A percentile compares a stretch with the other conserved stretches of the same genome.
Conservation (phyloP, 768 basidiomycete species). For the Rhizopogon sp. region DNA sequence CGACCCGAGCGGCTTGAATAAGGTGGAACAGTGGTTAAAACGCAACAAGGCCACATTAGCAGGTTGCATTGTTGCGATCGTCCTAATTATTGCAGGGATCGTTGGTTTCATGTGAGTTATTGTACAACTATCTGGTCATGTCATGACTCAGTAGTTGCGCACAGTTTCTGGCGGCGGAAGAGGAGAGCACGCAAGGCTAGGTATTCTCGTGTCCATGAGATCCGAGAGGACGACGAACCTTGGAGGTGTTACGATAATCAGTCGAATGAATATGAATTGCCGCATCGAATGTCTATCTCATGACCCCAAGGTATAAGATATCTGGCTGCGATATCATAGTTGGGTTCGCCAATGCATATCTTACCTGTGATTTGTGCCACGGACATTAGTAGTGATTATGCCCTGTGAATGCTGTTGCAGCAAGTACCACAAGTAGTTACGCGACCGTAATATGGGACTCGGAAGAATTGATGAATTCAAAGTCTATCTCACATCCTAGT, state of each 20-base stretch:
- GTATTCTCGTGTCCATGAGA: constrained; percentile 20
- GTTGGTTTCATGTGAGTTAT: constrained; percentile 30
- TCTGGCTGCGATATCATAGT: neutral
- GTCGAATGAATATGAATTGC: neutral
- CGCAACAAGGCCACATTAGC: constrained; percentile 43
- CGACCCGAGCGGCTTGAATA: constrained; percentile 43
- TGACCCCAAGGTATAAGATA: neutral
- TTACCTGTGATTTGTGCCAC: neutral
- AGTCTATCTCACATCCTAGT: no score
- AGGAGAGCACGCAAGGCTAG: constrained; percentile 11
- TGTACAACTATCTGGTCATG: neutral
- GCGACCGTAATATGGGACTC: no score
- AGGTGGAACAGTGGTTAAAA: constrained; percentile 38
- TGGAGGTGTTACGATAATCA: constrained; percentile 23
- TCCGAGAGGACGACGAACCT: constrained; percentile 26
- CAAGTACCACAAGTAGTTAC: no score
- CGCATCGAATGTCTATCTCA: neutral
- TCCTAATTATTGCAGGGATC: constrained; percentile 33
- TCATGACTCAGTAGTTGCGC: neutral
- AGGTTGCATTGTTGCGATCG: constrained; percentile 40
- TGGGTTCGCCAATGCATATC: neutral
- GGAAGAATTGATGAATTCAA: no score
- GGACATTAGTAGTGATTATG: neutral
- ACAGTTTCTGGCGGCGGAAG: constrained; percentile 27
- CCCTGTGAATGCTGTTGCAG: no score